Evolutionary conservation across 768 basidiomycete species (phyloP).

Genomic region (Tulasnella sp.): DNA sequence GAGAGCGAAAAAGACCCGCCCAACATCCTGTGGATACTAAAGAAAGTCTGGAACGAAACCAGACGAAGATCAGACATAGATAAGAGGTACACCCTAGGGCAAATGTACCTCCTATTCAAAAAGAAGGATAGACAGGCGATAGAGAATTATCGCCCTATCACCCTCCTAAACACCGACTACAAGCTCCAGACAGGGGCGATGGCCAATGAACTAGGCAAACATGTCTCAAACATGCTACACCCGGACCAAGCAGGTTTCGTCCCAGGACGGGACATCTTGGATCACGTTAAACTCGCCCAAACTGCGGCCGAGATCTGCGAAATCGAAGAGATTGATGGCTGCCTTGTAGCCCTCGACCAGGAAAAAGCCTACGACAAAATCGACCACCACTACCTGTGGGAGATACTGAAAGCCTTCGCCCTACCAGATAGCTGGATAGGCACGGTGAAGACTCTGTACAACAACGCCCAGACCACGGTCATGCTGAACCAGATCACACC

Average conservation of each 20-base stretch:
- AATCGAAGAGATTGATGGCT: neutral
- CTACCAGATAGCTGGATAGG: neutral
- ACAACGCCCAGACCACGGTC: neutral
- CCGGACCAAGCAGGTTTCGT: conserved; percentile 27
- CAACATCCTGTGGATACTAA: neutral
- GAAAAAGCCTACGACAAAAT: conserved; percentile 35
- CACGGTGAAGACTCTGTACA: neutral
- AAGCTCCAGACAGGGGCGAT: conserved; percentile 25
- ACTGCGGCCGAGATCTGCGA: too few species aligned
- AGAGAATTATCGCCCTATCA: conserved; percentile 29
- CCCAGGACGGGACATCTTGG: conserved; percentile 24
- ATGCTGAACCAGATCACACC: neutral
- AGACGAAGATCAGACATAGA: too few species aligned
- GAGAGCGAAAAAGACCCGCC: neutral
- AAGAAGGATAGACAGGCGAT: conserved; percentile 12
- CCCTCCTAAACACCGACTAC: conserved; percentile 26
- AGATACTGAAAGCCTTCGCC: neutral
- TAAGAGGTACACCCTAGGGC: neutral
- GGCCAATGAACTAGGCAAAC: neutral
- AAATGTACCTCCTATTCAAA: conserved; percentile 29
- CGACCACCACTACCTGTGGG: conserved; percentile 26
- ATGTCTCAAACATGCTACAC: neutral
- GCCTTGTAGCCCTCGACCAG: conserved; percentile 21
- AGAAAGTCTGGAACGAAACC: conserved; percentile 19
- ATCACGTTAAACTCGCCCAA: conserved; percentile 28